Evolutionary conservation across 2,329 filamentous ascomycete species (phyloP).

Genomic region (Scedosporium apiospermum): DNA sequence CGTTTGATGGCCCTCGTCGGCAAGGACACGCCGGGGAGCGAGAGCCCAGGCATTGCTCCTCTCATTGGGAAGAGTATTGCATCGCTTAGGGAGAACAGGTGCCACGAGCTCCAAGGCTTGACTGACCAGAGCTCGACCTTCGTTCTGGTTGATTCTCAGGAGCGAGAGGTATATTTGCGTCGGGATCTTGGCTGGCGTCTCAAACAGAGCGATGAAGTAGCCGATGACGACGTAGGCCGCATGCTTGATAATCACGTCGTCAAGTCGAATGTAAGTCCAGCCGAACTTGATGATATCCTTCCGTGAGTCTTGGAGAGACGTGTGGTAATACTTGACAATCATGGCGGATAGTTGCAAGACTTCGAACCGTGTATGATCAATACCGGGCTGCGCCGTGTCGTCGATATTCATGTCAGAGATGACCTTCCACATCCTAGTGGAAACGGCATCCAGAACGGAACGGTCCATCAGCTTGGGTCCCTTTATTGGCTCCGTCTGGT

Average conservation of each 20-base stretch:
- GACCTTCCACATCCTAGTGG: conserved; percentile 88
- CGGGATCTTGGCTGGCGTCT: conserved; percentile 92
- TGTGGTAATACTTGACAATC: conserved; percentile 88
- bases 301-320: conserved; percentile 77
- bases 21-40: conserved; percentile 79
- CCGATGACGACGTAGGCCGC: conserved; percentile 94
- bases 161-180: conserved; percentile 90
- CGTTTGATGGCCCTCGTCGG: conserved; percentile 92
- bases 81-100: conserved; percentile 83
- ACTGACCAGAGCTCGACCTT: conserved; percentile 83
- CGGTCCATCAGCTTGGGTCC: conserved; percentile 73
- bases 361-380: conserved; percentile 95
- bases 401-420: conserved; percentile 75
- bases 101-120: conserved; percentile 91
- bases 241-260: conserved; percentile 98
- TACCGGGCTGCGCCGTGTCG: conserved; percentile 72
- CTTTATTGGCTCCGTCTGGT: conserved; percentile 43
- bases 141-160: conserved; percentile 86
- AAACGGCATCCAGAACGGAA: conserved; percentile 78
- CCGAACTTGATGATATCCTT: conserved; percentile 99
- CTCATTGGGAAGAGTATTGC: conserved; percentile 57
- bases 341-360: conserved; percentile 89
- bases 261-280: conserved; percentile 97
- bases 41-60: conserved; percentile 79
- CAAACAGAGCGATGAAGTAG: conserved; percentile 95